These are phyloP conservation scores for Spathaspora boniae DNA, from an alignment of 805 yeast species.

Conservation along the genomic window DNA sequence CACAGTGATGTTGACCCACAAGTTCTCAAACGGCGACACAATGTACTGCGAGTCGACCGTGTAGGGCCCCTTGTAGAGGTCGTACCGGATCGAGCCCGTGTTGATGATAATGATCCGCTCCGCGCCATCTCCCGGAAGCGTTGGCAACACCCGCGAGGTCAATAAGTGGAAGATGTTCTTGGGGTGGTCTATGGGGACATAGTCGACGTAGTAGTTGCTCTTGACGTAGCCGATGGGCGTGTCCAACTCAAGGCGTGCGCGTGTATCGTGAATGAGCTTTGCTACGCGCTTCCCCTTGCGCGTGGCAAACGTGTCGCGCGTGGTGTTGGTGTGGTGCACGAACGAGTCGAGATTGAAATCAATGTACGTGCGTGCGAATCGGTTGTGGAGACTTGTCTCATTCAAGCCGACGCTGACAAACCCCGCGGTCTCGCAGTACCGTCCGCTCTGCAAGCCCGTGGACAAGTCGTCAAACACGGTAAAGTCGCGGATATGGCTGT, in stretches of 20 bases:
- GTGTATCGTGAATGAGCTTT: conserved; percentile 36
- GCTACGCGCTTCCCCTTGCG: conserved; percentile 50
- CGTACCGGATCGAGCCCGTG: conserved; percentile 87
- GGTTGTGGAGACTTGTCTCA: conserved; percentile 12
- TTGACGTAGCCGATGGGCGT: conserved; percentile 60
- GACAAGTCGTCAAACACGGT: conserved; percentile 60
- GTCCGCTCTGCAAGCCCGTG: conserved; percentile 86
- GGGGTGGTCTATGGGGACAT: conserved; percentile 53
- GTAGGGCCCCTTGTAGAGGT: conserved; percentile 78
- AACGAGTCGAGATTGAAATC: conserved; percentile 80
- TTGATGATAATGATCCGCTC: conserved; percentile 60
- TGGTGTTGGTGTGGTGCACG: conserved; percentile 48
- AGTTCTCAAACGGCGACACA: conserved; percentile 80
- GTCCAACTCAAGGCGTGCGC: conserved; percentile 52
- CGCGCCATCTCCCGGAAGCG: conserved; percentile 23
- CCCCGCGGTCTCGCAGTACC: conserved; percentile 93
- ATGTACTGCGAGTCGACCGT: conserved; percentile 77
- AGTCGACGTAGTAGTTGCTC: conserved; percentile 57
- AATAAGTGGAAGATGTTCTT: conserved; percentile 57
- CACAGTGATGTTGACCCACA: conserved; percentile 66
- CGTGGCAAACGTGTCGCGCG: conserved; percentile 45
- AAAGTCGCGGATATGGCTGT: conserved; percentile 88
- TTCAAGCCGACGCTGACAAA: conserved; percentile 59
- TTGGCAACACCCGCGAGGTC: conserved; percentile 53
- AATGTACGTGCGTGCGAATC: conserved; percentile 62